These are phyloP conservation scores for Eragrostis tef DNA, from an alignment of 202 grass and related monocot species.

Conservation along the genomic window DNA sequence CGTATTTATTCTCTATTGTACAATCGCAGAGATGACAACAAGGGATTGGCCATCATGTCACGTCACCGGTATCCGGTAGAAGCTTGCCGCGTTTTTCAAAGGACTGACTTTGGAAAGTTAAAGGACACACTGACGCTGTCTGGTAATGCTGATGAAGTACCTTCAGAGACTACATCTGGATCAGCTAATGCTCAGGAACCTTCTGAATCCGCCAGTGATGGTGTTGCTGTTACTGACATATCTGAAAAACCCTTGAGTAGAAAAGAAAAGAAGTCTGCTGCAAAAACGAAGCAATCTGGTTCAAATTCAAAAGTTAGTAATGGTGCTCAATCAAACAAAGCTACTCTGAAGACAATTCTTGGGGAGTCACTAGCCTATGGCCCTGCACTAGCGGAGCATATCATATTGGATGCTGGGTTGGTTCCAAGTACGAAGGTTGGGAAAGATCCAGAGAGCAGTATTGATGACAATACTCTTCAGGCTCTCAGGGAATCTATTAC, in stretches of 20 bases:
- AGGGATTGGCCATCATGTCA: slow-evolving; percentile 97
- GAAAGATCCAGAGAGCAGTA: slow-evolving; percentile 55
- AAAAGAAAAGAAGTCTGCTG: slow-evolving; percentile 56
- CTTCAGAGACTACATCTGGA: slow-evolving; percentile 50
- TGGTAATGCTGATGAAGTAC: slow-evolving; percentile 48
- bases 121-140: slow-evolving; percentile 57
- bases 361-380: slow-evolving; percentile 76
- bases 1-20: slow-evolving; percentile 43
- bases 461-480: slow-evolving; percentile 58
- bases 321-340: slow-evolving; percentile 62
- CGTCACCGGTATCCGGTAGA: slow-evolving; percentile 95
- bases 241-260: slow-evolving; percentile 49
- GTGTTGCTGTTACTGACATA: slow-evolving; percentile 38
- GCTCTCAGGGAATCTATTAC: slow-evolving; percentile 70
- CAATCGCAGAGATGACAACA: slow-evolving; percentile 82
- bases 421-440: slow-evolving; percentile 71
- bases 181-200: slow-evolving; percentile 46
- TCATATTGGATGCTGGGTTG: slow-evolving; percentile 85
- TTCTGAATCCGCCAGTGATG: slow-evolving; percentile 41
- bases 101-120: slow-evolving; percentile 77
- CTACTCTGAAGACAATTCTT: slow-evolving; percentile 75
- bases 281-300: slow-evolving; percentile 52
- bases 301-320: slow-evolving; percentile 58
- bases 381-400: slow-evolving; percentile 87
- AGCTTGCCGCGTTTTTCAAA: slow-evolving; percentile 83